A percentile compares a stretch with the other conserved stretches of the same genome.
phyloP scores from a whole-genome alignment of 2,329 filamentous ascomycete species.

The Diplodia seriata region DNA sequence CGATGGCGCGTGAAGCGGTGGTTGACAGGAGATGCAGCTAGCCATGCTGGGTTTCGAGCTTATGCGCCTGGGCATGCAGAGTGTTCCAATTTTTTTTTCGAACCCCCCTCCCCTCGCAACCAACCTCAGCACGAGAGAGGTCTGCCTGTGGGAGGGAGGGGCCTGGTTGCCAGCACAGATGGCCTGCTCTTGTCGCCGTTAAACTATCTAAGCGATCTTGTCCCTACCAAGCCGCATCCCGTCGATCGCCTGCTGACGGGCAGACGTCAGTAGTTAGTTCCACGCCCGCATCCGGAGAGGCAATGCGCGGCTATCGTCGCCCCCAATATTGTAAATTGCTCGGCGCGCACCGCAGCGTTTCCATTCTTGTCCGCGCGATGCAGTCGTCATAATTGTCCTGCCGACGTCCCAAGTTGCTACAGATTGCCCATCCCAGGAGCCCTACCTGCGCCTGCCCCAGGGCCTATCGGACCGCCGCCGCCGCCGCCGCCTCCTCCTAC shows the following conservation, averaged over 20 bases:
- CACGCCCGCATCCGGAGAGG: conserved; percentile 18
- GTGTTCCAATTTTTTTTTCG: background rate
- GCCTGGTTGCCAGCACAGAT: conserved; percentile 5
- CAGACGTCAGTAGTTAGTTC: conserved; percentile 6
- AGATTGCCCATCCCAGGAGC: conserved; percentile 27
- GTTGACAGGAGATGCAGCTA: conserved; percentile 13
- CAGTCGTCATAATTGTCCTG: conserved; percentile 12
- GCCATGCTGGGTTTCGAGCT: conserved; percentile 18
- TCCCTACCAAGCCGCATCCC: conserved; percentile 7
- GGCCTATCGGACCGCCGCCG: conserved; percentile 7
- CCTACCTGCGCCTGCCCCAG: conserved; percentile 8
- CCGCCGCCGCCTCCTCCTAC: conserved; percentile 7
- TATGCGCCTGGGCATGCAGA: conserved; percentile 20
- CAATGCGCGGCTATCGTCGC: conserved; percentile 25
- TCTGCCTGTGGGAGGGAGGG: background rate
- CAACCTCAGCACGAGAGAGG: background rate
- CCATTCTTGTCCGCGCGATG: background rate
- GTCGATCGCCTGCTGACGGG: conserved; percentile 14
- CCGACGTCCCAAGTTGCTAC: conserved; percentile 13
- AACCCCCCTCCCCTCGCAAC: background rate
- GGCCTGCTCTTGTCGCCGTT: conserved; percentile 22
- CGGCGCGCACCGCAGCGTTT: conserved; percentile 14
- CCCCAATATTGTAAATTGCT: conserved; percentile 1
- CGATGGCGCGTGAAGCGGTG: conserved; percentile 14
- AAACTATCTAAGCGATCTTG: conserved; percentile 21